Percentiles rank a stretch among this genome's conserved stretches.
Evolutionary conservation across 352 stramenopile species (phyloP).

Genomic region (Phytophthora brassicae): DNA sequence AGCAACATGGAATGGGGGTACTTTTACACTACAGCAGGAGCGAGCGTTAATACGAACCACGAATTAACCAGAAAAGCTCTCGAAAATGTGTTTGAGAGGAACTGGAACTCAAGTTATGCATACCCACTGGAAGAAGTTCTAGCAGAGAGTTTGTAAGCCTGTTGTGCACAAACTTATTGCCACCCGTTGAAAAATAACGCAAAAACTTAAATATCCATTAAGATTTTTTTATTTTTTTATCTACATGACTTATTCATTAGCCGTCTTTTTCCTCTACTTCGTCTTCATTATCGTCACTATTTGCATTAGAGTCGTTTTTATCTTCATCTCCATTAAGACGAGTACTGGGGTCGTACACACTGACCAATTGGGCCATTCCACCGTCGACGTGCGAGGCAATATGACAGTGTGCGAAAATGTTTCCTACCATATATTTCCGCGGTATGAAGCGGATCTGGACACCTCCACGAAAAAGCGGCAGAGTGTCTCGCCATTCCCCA

Average conservation of each 20-base stretch:
- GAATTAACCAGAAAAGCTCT: slow-evolving; percentile 51
- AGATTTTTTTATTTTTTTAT: too few species aligned
- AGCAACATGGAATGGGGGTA: slow-evolving; percentile 90
- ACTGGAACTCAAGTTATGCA: slow-evolving; percentile 77
- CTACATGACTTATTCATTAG: too few species aligned
- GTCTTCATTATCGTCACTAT: slow-evolving; percentile 3
- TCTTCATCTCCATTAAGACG: slow-evolving; percentile 6
- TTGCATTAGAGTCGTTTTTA: slow-evolving; percentile 2
- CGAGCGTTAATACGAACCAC: slow-evolving; percentile 80
- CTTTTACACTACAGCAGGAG: slow-evolving; percentile 82
- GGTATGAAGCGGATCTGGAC: slow-evolving; percentile 73
- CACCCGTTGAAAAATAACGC: too few species aligned
- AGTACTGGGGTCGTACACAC: slow-evolving; percentile 32
- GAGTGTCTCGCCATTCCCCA: slow-evolving; percentile 77
- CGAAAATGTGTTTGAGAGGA: slow-evolving; percentile 66
- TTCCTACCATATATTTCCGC: slow-evolving; percentile 62
- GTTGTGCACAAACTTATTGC: too few species aligned
- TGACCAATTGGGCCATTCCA: slow-evolving; percentile 78
- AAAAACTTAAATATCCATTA: too few species aligned
- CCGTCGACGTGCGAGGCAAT: slow-evolving; percentile 69
- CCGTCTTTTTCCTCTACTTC: neutral
- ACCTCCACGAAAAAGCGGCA: slow-evolving; percentile 66
- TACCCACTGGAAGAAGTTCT: slow-evolving; percentile 31
- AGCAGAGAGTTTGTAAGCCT: neutral
- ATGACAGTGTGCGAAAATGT: slow-evolving; percentile 75